Evolutionary conservation across 164 flowering plant genomes (phyloP).

Genomic region (Dillenia turbinata): DNA sequence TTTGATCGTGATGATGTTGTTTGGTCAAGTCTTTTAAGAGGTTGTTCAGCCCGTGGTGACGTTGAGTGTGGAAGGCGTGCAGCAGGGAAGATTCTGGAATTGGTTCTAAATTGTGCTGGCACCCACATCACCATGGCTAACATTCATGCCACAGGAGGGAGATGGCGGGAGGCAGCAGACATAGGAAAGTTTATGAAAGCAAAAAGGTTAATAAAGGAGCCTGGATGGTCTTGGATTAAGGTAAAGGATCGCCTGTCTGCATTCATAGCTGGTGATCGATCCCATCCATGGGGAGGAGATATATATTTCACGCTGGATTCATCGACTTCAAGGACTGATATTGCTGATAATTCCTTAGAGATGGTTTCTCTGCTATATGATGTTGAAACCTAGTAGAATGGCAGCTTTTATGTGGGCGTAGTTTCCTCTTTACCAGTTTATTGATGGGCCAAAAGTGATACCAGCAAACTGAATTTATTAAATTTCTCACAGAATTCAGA

Average conservation of each 20-base stretch:
- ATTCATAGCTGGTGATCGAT: slow-evolving; percentile 66
- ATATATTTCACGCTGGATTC: slow-evolving; percentile 46
- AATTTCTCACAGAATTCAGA: no score
- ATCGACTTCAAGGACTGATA: slow-evolving; percentile 28
- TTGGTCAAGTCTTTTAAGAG: slow-evolving; percentile 79
- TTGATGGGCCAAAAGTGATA: no score
- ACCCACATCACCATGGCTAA: slow-evolving; percentile 71
- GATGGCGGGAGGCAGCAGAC: slow-evolving; percentile 71
- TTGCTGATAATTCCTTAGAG: slow-evolving; percentile 13
- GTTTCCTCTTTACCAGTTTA: no score
- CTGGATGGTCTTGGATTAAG: slow-evolving; percentile 88
- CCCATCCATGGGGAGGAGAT: slow-evolving; percentile 53
- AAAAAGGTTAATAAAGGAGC: slow-evolving; percentile 78
- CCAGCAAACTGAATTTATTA: no score
- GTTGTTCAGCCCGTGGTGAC: slow-evolving; percentile 63
- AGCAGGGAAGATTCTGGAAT: slow-evolving; percentile 52
- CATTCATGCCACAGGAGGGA: slow-evolving; percentile 65
- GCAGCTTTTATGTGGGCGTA: no score
- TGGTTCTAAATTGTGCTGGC: slow-evolving; percentile 67
- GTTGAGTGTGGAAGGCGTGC: slow-evolving; percentile 60
- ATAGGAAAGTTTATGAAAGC: slow-evolving; percentile 64
- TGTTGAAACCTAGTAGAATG: slow-evolving; percentile 3
- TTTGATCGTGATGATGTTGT: slow-evolving; percentile 72
- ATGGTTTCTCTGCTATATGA: slow-evolving; percentile 15
- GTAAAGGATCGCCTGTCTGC: slow-evolving; percentile 53